phyloP scores from a whole-genome alignment of 176 grass and related monocot species.

The Avena eriantha region DNA sequence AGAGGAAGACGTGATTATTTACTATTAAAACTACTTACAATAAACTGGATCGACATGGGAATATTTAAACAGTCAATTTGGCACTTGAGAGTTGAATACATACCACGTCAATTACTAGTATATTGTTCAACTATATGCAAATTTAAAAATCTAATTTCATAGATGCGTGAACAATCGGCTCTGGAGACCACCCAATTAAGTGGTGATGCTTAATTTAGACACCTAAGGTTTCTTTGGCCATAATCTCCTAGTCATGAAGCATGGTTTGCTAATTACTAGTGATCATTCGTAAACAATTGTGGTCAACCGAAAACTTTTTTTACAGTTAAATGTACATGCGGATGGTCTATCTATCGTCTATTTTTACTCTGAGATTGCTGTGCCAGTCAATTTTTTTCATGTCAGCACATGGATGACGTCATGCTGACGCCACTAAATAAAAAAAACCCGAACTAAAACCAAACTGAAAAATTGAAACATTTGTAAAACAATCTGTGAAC shows the following conservation, averaged over 20 bases:
- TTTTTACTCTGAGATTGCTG: too few relatives aligned
- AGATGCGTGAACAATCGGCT: background rate
- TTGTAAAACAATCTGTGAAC: too few relatives aligned
- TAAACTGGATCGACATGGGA: background rate
- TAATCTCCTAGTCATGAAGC: conserved; percentile 33
- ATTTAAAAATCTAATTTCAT: background rate
- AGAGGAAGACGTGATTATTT: too few relatives aligned
- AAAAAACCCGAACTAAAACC: too few relatives aligned
- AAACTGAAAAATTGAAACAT: too few relatives aligned
- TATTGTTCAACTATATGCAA: background rate
- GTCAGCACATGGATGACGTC: too few relatives aligned
- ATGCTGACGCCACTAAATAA: too few relatives aligned
- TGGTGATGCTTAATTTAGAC: conserved; percentile 27
- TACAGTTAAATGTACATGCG: too few relatives aligned
- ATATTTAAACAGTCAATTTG: background rate
- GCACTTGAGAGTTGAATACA: conserved; percentile 1
- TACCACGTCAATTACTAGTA: background rate
- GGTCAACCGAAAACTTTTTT: too few relatives aligned
- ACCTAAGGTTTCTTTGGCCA: background rate
- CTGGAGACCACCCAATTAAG: conserved; percentile 2
- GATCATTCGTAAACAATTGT: background rate
- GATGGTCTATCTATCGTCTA: too few relatives aligned
- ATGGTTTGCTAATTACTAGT: background rate
- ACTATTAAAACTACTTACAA: too few relatives aligned
- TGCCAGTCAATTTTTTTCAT: too few relatives aligned